A percentile compares a stretch with the other conserved stretches of the same genome.
These are phyloP conservation scores for Cymbidium sinense DNA, from an alignment of 106 monocot species.

Conservation along the genomic window DNA sequence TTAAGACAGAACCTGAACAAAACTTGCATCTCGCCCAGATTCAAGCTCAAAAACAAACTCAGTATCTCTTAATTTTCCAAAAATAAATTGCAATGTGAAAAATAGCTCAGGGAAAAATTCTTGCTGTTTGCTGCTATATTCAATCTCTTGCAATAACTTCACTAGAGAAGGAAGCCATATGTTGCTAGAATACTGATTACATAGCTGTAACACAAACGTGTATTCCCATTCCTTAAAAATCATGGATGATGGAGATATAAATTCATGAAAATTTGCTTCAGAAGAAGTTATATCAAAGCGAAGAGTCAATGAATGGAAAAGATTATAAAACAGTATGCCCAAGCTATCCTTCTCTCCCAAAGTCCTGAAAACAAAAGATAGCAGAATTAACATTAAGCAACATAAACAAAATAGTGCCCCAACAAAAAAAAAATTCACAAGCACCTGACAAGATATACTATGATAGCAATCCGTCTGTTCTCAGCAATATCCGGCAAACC, in stretches of 20 bases:
- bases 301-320: slow-evolving; percentile 40
- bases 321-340: slow-evolving; percentile 45
- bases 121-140: slow-evolving; percentile 19
- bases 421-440: slow-evolving; percentile 4
- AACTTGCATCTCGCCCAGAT: slow-evolving; percentile 32
- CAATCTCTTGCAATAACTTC: slow-evolving; percentile 50
- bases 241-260: slow-evolving; percentile 1
- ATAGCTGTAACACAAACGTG: slow-evolving; percentile 52
- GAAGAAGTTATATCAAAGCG: slow-evolving; percentile 21
- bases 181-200: slow-evolving; percentile 60
- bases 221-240: slow-evolving; percentile 61
- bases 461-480: slow-evolving; percentile 48
- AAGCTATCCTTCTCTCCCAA: slow-evolving; percentile 64
- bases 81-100: slow-evolving; percentile 54
- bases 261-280: slow-evolving; percentile 8
- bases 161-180: slow-evolving; percentile 80
- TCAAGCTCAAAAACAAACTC: slow-evolving; percentile 71
- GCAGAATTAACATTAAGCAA: slow-evolving; percentile 3
- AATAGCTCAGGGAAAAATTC: slow-evolving; percentile 20
- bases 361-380: slow-evolving; percentile 41
- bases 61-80: slow-evolving; percentile 49
- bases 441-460: slow-evolving; percentile 72
- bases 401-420: neutral
- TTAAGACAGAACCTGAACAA: slow-evolving; percentile 43
- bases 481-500: slow-evolving; percentile 66